These are phyloP conservation scores for Gloeostereum incarnatum DNA, from an alignment of 768 basidiomycete genomes.

Conservation along the genomic window DNA sequence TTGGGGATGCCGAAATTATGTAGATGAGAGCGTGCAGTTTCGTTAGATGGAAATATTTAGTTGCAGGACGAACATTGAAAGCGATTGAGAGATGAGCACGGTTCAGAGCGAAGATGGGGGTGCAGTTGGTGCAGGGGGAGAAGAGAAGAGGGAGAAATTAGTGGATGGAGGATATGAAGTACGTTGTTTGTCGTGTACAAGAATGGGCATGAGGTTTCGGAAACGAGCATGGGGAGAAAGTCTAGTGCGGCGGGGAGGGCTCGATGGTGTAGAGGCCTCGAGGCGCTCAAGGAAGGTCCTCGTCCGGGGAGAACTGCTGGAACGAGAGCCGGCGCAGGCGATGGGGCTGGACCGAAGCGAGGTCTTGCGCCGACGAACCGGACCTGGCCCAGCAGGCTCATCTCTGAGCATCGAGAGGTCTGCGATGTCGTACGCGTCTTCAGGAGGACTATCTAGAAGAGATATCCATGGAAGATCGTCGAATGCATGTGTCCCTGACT, in stretches of 20 bases:
- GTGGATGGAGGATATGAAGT: neutral
- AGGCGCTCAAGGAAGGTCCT: neutral
- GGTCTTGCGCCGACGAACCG: conserved; percentile 3
- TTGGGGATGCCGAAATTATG: neutral
- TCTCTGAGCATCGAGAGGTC: conserved; percentile 4
- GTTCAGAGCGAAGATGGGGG: neutral
- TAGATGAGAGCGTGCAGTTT: neutral
- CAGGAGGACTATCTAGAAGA: conserved; percentile 1
- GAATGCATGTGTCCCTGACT: conserved; percentile 3
- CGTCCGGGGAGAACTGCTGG: neutral
- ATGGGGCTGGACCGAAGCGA: conserved; percentile 3
- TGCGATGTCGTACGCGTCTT: conserved; percentile 3
- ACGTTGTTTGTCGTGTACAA: neutral
- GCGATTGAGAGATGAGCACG: neutral
- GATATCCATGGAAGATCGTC: conserved; percentile 7
- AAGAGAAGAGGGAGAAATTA: too few relatives aligned
- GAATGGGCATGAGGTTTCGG: conserved; percentile 4
- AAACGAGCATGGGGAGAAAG: conserved; percentile 2
- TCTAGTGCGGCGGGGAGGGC: neutral
- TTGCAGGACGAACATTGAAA: neutral
- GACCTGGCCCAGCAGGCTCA: neutral
- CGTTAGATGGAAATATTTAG: neutral
- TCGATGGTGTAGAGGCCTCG: conserved; percentile 1
- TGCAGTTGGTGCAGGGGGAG: neutral
- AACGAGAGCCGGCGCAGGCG: too few relatives aligned